Evolutionary conservation across 1,284 basidiomycete genomes (phyloP).

Genomic region (Agroathelia rolfsii): DNA sequence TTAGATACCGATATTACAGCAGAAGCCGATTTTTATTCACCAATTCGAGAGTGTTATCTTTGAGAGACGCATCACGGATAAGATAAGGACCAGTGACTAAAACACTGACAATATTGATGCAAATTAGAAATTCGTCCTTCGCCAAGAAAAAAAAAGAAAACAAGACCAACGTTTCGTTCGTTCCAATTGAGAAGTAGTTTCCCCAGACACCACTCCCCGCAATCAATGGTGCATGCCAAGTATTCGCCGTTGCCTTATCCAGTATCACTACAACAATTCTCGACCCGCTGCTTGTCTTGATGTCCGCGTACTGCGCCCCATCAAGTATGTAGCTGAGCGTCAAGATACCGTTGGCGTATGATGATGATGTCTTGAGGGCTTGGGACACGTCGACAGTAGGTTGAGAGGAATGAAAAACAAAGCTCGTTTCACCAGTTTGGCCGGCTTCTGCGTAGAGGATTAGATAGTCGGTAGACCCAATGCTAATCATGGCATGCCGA

Average conservation of each 20-base stretch:
- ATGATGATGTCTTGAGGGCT: constrained; percentile 17
- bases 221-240: constrained; percentile 39
- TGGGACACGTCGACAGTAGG: constrained; percentile 20
- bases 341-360: constrained; percentile 24
- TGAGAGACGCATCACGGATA: constrained; percentile 32
- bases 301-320: constrained; percentile 25
- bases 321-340: constrained; percentile 28
- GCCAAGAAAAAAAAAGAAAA: neutral
- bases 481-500: constrained; percentile 16
- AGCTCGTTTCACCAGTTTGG: constrained; percentile 34
- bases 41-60: constrained; percentile 25
- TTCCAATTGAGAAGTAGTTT: constrained; percentile 37
- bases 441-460: constrained; percentile 32
- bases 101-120: constrained; percentile 21
- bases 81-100: constrained; percentile 43
- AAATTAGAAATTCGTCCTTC: no score
- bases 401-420: constrained; percentile 23
- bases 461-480: constrained; percentile 30
- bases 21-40: no score
- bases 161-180: constrained; percentile 30
- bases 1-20: no score
- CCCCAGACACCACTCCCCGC: constrained; percentile 25
- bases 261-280: constrained; percentile 31
- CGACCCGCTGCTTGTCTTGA: constrained; percentile 17
- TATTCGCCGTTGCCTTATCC: constrained; percentile 35